Conservation (phyloP, 2,329 filamentous ascomycete species). For the Colletotrichum sidae region DNA sequence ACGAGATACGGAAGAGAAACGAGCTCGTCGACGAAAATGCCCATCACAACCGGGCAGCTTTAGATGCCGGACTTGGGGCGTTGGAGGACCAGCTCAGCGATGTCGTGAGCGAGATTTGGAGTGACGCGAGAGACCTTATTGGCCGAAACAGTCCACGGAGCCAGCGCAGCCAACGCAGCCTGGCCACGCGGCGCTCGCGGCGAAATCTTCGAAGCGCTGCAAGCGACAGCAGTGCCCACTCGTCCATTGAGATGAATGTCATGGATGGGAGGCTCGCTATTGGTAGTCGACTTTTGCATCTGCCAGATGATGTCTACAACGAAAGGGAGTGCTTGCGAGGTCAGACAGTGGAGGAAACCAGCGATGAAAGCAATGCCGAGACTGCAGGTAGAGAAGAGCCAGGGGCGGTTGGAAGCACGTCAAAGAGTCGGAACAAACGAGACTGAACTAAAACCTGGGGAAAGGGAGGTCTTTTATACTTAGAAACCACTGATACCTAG, state of each 20-base stretch:
- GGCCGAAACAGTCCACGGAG: slow-evolving; percentile 24
- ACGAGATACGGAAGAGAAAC: slow-evolving; percentile 75
- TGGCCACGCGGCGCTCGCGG: slow-evolving; percentile 7
- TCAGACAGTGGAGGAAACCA: slow-evolving; percentile 50
- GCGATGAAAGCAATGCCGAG: neutral
- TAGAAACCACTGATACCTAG: no score
- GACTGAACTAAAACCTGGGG: neutral
- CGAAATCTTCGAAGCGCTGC: slow-evolving; percentile 28
- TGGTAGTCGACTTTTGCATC: slow-evolving; percentile 39
- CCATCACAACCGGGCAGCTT: slow-evolving; percentile 50
- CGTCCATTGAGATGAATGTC: slow-evolving; percentile 45
- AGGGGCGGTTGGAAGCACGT: neutral
- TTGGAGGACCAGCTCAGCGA: slow-evolving; percentile 52
- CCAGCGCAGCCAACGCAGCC: neutral
- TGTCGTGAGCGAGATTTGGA: slow-evolving; percentile 49
- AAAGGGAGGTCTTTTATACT: no score
- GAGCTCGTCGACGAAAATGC: slow-evolving; percentile 61
- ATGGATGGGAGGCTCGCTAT: slow-evolving; percentile 37
- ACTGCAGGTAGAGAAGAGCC: neutral
- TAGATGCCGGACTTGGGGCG: slow-evolving; percentile 50
- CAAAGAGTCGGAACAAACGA: neutral
- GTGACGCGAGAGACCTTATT: slow-evolving; percentile 46
- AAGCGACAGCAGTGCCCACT: slow-evolving; percentile 36
- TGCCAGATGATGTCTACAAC: slow-evolving; percentile 40
- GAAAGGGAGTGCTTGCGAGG: slow-evolving; percentile 52